Evolutionary conservation across 495 filamentous ascomycete species (phyloP), one percentile per base, ranked within the genome.

Genomic region (Astrocystis sublimbata): DNA sequence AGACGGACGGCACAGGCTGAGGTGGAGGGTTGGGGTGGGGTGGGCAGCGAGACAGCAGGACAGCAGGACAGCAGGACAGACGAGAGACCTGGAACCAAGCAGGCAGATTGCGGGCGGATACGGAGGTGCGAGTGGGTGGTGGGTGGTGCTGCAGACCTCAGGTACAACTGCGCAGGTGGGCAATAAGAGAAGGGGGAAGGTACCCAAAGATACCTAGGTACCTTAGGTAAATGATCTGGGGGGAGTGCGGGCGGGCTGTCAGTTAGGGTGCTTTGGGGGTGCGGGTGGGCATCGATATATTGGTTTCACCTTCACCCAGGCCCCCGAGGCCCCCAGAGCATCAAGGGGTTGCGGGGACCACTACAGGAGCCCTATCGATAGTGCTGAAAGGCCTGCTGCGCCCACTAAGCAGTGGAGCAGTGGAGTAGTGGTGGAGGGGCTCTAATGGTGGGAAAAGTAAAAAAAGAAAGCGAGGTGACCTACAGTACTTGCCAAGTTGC

Each of bases 291-390:
- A 59, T 59, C 56, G 56, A 59, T 59, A 59, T 59, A 59, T 30
- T 59, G 23, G 56, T 19, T 59, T n/a, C n/a, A n/a, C n/a, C n/a
- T n/a, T n/a, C n/a, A n/a, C n/a, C n/a, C n/a, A n/a, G n/a, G n/a
- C n/a, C n/a, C n/a, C n/a, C n/a, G n/a, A n/a, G n/a, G n/a, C n/a
- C n/a, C n/a, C n/a, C n/a, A n/a, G n/a, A n/a, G n/a, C 55, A 50
- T 23, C 47, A 33, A 19, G 42, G 56, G 42, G 31, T 38, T 19
- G 58, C 30, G n/a, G n/a, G n/a, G n/a, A n/a, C 58, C 46, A 33
- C 35, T 60, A 15, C 42, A 51, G 21, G 40, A 15, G 36, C 38
- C 38, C 49, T 62, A 62, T 62, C 60, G 60, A 49, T 49, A n/a
- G 24, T 43, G 41, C 17, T 9, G 17, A 21, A n/a, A 43, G 41